Conservation (phyloP, 202 grass and related monocot genomes). For the Zoysia matrella region DNA sequence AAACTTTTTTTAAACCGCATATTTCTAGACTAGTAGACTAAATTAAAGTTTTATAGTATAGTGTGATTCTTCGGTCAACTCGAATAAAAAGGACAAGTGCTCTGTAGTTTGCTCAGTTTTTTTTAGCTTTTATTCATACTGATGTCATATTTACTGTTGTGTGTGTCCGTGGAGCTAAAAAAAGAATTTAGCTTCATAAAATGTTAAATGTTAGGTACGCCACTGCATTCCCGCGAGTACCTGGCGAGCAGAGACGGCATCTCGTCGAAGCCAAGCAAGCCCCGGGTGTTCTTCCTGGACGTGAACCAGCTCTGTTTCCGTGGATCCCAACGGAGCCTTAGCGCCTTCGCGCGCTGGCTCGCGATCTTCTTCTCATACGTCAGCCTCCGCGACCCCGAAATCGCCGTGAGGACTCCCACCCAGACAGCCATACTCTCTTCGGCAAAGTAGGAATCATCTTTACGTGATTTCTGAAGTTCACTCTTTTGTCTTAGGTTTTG, state of each 20-base stretch:
- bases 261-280: slow-evolving; percentile 32
- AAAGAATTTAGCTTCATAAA: too few relatives aligned
- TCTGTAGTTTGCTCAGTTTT: too few relatives aligned
- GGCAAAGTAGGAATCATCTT: neutral
- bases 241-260: slow-evolving; percentile 20
- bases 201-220: too few relatives aligned
- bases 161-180: too few relatives aligned
- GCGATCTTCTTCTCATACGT: slow-evolving; percentile 79
- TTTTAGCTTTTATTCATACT: too few relatives aligned
- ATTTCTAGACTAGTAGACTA: too few relatives aligned
- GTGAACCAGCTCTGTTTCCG: slow-evolving; percentile 80
- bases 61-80: too few relatives aligned
- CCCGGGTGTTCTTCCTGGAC: slow-evolving; percentile 75
- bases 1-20: too few relatives aligned
- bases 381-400: slow-evolving; percentile 75
- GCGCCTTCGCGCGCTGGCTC: slow-evolving; percentile 76
- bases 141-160: too few relatives aligned
- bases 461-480: neutral
- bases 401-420: slow-evolving; percentile 57
- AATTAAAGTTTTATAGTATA: too few relatives aligned
- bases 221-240: slow-evolving; percentile 61
- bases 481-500: slow-evolving; percentile 52
- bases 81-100: too few relatives aligned
- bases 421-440: neutral
- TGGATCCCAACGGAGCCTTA: slow-evolving; percentile 65